A percentile compares a stretch with the other conserved stretches of the same genome.
These are phyloP conservation scores for Xylariaceae sp. DNA, from an alignment of 2,329 filamentous ascomycete species.

Conservation along the genomic window DNA sequence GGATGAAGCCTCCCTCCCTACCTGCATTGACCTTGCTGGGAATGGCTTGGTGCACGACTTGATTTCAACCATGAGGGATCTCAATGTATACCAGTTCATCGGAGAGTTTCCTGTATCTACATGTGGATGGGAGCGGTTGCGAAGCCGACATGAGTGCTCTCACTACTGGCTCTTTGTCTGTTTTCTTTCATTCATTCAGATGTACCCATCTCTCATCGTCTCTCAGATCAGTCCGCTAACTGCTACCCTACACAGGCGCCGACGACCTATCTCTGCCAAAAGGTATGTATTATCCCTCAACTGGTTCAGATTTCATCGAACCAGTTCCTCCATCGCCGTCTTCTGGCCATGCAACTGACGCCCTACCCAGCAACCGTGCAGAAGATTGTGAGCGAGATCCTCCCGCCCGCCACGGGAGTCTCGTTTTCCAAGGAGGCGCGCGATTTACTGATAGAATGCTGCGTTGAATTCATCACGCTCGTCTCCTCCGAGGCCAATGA, in stretches of 20 bases:
- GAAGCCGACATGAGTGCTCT: background rate
- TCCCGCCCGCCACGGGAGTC: constrained; percentile 69
- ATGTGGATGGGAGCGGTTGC: background rate
- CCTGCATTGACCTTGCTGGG: background rate
- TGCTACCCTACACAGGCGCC: constrained; percentile 42
- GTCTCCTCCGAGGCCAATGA: constrained; percentile 99
- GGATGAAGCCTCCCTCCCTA: background rate
- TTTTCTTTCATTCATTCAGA: background rate
- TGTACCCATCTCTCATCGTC: background rate
- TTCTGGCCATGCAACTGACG: constrained; percentile 27
- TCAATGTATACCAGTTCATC: background rate
- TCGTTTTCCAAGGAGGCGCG: constrained; percentile 93
- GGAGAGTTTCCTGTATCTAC: background rate
- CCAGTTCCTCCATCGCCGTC: background rate
- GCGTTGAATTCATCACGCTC: constrained; percentile 97
- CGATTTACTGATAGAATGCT: constrained; percentile 95
- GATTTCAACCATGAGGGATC: background rate
- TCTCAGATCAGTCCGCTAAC: constrained; percentile 3
- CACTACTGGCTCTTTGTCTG: background rate
- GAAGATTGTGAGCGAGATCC: constrained; percentile 90
- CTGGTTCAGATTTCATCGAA: background rate
- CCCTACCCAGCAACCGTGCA: constrained; percentile 57
- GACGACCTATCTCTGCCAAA: constrained; percentile 63
- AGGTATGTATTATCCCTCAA: constrained; percentile 40
- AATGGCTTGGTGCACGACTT: background rate